A percentile compares a stretch with the other conserved stretches of the same genome.
phyloP scores from a whole-genome alignment of 345 rosid species.

The Moringa oleifera region DNA sequence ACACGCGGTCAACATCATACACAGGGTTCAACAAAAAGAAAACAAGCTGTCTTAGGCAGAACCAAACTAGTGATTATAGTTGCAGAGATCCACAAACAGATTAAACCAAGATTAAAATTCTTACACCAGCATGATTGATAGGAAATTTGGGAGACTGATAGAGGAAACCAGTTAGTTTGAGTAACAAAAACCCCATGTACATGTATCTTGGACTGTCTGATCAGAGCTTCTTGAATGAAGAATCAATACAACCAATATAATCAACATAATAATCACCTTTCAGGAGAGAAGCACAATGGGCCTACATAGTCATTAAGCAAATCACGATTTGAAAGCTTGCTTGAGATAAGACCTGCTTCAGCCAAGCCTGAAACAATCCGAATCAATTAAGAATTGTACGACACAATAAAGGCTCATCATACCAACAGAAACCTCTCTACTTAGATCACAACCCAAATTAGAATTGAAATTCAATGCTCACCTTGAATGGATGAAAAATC shows the following conservation, averaged over 20 bases:
- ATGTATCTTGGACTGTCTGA: neutral
- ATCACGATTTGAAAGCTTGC: constrained; percentile 77
- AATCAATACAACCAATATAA: neutral
- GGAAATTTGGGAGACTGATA: neutral
- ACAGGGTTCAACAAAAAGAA: too few species aligned
- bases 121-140: too few species aligned
- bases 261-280: constrained; percentile 40
- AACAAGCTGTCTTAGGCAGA: neutral
- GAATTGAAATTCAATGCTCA: constrained; percentile 19
- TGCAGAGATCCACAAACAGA: neutral
- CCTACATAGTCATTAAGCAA: constrained; percentile 39
- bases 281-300: constrained; percentile 60
- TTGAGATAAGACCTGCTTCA: constrained; percentile 93
- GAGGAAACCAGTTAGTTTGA: neutral
- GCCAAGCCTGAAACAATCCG: constrained; percentile 73
- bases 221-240: neutral
- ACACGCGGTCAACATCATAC: too few species aligned
- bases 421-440: constrained; percentile 6
- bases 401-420: neutral
- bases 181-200: neutral
- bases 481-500: constrained; percentile 97
- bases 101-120: too few species aligned
- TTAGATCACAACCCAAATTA: neutral
- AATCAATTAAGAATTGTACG: constrained; percentile 14
- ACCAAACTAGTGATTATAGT: neutral